Percentiles rank a stretch among this genome's conserved stretches.
Evolutionary conservation across 768 basidiomycete species (phyloP).

Genomic region (Russula abietina): DNA sequence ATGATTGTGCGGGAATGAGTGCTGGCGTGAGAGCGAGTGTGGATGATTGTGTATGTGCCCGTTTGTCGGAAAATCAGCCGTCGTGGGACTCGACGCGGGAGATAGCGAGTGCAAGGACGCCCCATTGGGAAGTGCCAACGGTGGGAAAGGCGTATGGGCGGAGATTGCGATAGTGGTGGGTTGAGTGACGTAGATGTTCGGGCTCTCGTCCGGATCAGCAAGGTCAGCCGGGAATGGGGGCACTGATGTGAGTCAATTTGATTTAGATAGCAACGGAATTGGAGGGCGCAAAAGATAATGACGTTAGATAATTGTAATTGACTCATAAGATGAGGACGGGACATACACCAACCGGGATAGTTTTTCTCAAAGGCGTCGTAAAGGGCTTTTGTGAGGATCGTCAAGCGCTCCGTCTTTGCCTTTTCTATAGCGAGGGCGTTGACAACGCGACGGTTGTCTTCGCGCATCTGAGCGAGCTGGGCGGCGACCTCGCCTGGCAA

Average conservation of each 20-base stretch:
- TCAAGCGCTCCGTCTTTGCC: constrained; percentile 56
- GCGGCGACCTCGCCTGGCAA: constrained; percentile 71
- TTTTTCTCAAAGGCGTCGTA: constrained; percentile 57
- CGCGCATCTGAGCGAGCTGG: constrained; percentile 62
- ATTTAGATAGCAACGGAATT: constrained; percentile 1
- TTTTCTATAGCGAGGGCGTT: constrained; percentile 47
- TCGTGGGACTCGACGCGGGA: constrained; percentile 49
- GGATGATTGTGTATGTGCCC: constrained; percentile 31
- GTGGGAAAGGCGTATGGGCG: constrained; percentile 33
- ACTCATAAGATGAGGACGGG: background rate
- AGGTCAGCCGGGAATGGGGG: constrained; percentile 44
- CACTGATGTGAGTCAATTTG: constrained; percentile 33
- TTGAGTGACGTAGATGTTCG: constrained; percentile 70
- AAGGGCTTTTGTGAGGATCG: constrained; percentile 50
- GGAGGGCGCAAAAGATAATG: constrained; percentile 1
- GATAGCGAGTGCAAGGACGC: constrained; percentile 45
- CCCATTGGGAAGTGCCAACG: constrained; percentile 34
- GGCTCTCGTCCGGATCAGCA: constrained; percentile 43
- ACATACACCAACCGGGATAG: constrained; percentile 51
- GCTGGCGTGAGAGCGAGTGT: constrained; percentile 48
- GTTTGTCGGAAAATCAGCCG: constrained; percentile 38
- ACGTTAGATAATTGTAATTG: constrained; percentile 1
- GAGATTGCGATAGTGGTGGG: constrained; percentile 40
- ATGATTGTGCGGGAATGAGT: constrained; percentile 52
- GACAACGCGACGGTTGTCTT: constrained; percentile 63